Evolutionary conservation across 371 early-diverging fungal species (phyloP).

Genomic region (Mucor mucedo): DNA sequence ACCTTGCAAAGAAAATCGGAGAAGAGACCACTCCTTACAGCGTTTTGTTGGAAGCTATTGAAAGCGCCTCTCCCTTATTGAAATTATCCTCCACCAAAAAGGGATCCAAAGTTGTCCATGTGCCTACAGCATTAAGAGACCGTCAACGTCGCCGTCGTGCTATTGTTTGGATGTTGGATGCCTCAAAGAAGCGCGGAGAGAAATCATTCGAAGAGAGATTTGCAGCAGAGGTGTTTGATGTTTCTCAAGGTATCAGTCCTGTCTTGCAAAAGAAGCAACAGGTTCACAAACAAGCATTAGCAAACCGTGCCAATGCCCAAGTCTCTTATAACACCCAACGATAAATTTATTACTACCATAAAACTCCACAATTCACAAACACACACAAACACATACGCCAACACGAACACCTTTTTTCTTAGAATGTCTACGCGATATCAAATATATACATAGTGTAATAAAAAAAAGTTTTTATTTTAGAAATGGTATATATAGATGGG

Average conservation of each 20-base stretch:
- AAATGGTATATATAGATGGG: conserved; percentile 1
- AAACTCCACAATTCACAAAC: neutral
- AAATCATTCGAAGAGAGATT: conserved; percentile 74
- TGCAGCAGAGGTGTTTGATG: conserved; percentile 81
- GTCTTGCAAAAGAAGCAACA: conserved; percentile 69
- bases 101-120: conserved; percentile 82
- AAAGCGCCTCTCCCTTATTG: conserved; percentile 78
- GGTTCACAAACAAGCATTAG: conserved; percentile 75
- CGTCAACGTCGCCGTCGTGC: conserved; percentile 83
- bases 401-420: neutral
- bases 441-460: neutral
- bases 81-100: conserved; percentile 68
- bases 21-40: conserved; percentile 60
- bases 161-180: conserved; percentile 89
- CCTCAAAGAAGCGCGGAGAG: conserved; percentile 69
- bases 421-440: conserved; percentile 26
- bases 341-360: conserved; percentile 5
- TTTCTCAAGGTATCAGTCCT: conserved; percentile 75
- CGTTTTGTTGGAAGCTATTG: conserved; percentile 75
- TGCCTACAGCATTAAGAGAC: conserved; percentile 81
- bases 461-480: conserved; percentile 24
- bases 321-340: conserved; percentile 52
- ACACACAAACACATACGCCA: neutral
- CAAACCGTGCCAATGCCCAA: conserved; percentile 84
- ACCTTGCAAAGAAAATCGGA: conserved; percentile 71